These are phyloP conservation scores for Metarhizium robertsii DNA, from an alignment of 2,329 filamentous ascomycete genomes.

Conservation along the genomic window DNA sequence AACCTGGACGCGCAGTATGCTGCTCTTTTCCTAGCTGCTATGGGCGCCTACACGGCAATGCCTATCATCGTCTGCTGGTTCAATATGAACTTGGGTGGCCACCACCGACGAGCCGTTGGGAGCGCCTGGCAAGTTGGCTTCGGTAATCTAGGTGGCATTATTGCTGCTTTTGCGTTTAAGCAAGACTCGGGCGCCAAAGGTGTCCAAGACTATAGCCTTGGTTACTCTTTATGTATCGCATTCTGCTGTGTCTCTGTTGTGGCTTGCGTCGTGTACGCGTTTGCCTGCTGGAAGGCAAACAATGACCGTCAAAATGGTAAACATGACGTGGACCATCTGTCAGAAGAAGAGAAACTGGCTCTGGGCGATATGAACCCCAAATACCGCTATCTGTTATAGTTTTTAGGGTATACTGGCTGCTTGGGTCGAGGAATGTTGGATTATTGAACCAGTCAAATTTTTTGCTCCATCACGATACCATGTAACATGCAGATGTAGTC, in stretches of 20 bases:
- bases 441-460: no score
- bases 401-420: not conserved
- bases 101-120: slow-evolving; percentile 61
- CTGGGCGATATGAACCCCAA: slow-evolving; percentile 50
- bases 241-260: slow-evolving; percentile 49
- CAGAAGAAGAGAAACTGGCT: slow-evolving; percentile 52
- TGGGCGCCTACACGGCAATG: slow-evolving; percentile 79
- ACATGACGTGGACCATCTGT: slow-evolving; percentile 32
- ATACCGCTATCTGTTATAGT: slow-evolving; percentile 48
- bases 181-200: slow-evolving; percentile 59
- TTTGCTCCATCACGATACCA: no score
- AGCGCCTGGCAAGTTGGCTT: slow-evolving; percentile 72
- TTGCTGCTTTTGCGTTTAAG: slow-evolving; percentile 63
- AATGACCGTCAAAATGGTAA: slow-evolving; percentile 42
- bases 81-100: slow-evolving; percentile 69
- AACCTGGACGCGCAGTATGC: slow-evolving; percentile 62
- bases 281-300: slow-evolving; percentile 52
- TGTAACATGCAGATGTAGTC: no score
- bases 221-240: slow-evolving; percentile 57
- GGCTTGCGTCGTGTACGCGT: slow-evolving; percentile 50
- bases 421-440: not conserved
- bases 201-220: slow-evolving; percentile 63
- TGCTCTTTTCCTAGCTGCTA: slow-evolving; percentile 72
- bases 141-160: slow-evolving; percentile 71
- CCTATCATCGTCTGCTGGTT: slow-evolving; percentile 80